phyloP scores from a whole-genome alignment of 2,329 filamentous ascomycete genomes.

The Fusarium subtropicale region DNA sequence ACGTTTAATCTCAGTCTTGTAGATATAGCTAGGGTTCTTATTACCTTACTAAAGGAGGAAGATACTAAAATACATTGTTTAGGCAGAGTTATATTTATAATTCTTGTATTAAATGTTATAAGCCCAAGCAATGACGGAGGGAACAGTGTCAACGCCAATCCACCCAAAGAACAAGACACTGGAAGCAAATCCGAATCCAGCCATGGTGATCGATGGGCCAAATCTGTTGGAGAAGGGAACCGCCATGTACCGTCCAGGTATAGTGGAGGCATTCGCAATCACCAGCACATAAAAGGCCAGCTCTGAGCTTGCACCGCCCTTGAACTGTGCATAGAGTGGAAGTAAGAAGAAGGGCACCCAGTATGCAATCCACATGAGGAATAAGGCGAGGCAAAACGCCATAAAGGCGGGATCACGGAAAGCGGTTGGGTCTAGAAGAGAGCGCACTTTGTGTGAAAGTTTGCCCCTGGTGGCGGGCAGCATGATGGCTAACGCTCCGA shows the following conservation, averaged over 20 bases:
- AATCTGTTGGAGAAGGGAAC: constrained; percentile 12
- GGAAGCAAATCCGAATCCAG: neutral
- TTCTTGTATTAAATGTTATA: too few relatives aligned
- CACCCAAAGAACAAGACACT: constrained; percentile 14
- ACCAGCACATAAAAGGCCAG: constrained; percentile 9
- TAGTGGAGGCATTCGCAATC: constrained; percentile 13
- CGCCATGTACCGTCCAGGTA: constrained; percentile 11
- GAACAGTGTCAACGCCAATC: constrained; percentile 1
- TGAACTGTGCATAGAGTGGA: constrained; percentile 14
- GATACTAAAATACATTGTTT: too few relatives aligned
- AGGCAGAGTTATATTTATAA: too few relatives aligned
- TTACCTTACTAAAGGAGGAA: too few relatives aligned
- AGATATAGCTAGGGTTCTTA: neutral
- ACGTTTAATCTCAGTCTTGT: constrained; percentile 1
- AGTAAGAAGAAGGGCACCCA: constrained; percentile 18
- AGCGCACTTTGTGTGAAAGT: constrained; percentile 1
- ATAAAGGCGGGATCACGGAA: constrained; percentile 12
- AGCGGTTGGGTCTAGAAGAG: constrained; percentile 7
- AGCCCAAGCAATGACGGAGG: constrained; percentile 8
- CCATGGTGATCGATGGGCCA: neutral
- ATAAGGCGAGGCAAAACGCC: constrained; percentile 12
- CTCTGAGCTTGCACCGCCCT: constrained; percentile 5
- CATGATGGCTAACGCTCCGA: constrained; percentile 9
- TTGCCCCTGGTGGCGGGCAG: constrained; percentile 1
- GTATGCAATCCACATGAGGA: constrained; percentile 16